phyloP scores from a whole-genome alignment of 2,329 filamentous ascomycete species.

The Sporothrix protearum region DNA sequence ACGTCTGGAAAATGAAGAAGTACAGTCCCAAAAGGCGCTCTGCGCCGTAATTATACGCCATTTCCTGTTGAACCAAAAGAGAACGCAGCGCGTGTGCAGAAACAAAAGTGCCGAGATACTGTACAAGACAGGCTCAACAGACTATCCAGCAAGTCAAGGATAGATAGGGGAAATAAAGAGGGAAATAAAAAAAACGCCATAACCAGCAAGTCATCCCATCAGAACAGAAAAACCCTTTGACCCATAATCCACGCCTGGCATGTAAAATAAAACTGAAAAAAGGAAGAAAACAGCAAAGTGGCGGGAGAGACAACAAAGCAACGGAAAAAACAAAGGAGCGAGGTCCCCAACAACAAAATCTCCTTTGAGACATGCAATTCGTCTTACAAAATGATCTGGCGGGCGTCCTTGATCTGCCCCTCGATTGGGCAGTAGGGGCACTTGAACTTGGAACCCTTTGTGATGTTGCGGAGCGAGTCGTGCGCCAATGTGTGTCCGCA shows the following conservation, averaged over 20 bases:
- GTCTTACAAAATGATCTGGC: constrained; percentile 61
- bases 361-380: not conserved
- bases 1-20: not conserved
- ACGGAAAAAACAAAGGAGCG: not conserved
- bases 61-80: not conserved
- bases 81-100: not conserved
- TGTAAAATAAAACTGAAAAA: not conserved
- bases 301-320: not conserved
- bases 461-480: constrained; percentile 75
- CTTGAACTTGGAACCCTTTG: constrained; percentile 80
- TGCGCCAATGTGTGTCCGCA: constrained; percentile 92
- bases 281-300: not conserved
- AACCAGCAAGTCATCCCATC: not conserved
- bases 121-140: not conserved
- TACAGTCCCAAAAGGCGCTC: not conserved
- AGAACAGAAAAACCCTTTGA: not conserved
- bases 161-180: not conserved
- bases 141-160: not conserved
- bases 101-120: not conserved
- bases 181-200: not conserved
- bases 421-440: constrained; percentile 94
- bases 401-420: constrained; percentile 71
- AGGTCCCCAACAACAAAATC: not conserved
- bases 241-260: not conserved
- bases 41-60: not conserved